Conservation (phyloP, 345 rosid species). For the Euphorbia peplus region DNA sequence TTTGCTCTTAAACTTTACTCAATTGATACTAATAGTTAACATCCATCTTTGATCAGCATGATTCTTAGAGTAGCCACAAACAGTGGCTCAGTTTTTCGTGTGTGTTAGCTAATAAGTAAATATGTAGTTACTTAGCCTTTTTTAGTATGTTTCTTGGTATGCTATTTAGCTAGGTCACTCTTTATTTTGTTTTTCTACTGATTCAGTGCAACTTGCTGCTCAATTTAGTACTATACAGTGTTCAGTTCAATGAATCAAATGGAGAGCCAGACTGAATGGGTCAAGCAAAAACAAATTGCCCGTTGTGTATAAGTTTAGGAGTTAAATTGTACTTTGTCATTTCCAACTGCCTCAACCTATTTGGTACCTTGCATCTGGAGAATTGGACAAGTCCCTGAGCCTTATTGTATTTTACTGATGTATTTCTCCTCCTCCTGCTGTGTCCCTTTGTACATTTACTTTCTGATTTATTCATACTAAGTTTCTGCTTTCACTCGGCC, state of each 20-base stretch:
- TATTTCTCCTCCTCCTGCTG: not conserved
- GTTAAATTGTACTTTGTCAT: not conserved
- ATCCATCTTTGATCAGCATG: not conserved
- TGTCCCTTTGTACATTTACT: not conserved
- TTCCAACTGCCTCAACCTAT: not conserved
- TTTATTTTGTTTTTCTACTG: no score
- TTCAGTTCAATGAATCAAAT: not conserved
- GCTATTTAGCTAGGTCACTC: no score
- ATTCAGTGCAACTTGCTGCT: no score
- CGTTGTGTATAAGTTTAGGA: not conserved
- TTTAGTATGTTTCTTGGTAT: no score
- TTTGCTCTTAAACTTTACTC: not conserved
- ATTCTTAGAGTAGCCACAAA: not conserved
- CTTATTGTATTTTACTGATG: not conserved
- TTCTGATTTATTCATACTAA: not conserved
- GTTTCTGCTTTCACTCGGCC: not conserved
- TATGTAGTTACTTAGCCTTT: not conserved
- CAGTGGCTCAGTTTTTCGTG: not conserved
- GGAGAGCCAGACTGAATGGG: not conserved
- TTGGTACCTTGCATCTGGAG: not conserved
- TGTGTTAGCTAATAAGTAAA: not conserved
- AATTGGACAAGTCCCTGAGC: not conserved
- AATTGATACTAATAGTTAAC: not conserved
- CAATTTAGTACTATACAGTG: not conserved
- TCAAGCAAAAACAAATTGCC: not conserved